A percentile compares a stretch with the other conserved stretches of the same genome.
Evolutionary conservation across 306 rosid genomes (phyloP).

Genomic region (Sechiopsis laciniata): DNA sequence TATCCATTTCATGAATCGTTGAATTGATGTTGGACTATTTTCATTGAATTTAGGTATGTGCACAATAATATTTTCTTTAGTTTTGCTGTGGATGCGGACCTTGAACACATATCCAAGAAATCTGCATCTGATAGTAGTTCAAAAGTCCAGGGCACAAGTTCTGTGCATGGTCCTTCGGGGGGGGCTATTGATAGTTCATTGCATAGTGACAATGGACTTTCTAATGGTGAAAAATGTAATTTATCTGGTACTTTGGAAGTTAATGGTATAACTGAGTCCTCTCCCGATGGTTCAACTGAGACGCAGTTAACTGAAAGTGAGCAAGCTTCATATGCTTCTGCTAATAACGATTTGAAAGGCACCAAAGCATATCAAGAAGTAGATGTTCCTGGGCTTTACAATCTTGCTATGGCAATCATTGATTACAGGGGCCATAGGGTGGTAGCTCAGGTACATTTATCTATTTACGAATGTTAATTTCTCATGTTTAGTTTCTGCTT

Average conservation of each 20-base stretch:
- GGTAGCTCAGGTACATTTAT: conserved; percentile 75
- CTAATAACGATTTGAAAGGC: conserved; percentile 98
- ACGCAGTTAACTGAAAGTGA: conserved; percentile 77
- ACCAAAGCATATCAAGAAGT: conserved; percentile 99
- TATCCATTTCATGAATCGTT: conserved; percentile 8
- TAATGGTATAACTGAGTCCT: conserved; percentile 37
- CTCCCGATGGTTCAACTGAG: conserved; percentile 47
- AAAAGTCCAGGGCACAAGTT: conserved; percentile 31
- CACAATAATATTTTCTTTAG: conserved; percentile 98
- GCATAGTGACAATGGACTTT: conserved; percentile 38
- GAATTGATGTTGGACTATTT: conserved; percentile 21
- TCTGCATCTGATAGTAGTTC: conserved; percentile 38
- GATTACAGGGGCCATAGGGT: conserved; percentile 98
- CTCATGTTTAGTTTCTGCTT: neutral
- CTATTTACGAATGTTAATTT: neutral
- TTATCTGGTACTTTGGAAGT: conserved; percentile 37
- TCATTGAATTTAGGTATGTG: conserved; percentile 65
- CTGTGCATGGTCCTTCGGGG: conserved; percentile 41
- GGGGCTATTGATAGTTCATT: conserved; percentile 33
- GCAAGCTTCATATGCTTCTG: conserved; percentile 98
- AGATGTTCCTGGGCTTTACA: conserved; percentile 87
- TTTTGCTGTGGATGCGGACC: conserved; percentile 96
- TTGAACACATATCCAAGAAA: conserved; percentile 78
- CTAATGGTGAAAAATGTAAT: conserved; percentile 50
- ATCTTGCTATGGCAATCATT: conserved; percentile 94